phyloP scores from a whole-genome alignment of 495 filamentous ascomycete species.

The Neurospora pannonica region DNA sequence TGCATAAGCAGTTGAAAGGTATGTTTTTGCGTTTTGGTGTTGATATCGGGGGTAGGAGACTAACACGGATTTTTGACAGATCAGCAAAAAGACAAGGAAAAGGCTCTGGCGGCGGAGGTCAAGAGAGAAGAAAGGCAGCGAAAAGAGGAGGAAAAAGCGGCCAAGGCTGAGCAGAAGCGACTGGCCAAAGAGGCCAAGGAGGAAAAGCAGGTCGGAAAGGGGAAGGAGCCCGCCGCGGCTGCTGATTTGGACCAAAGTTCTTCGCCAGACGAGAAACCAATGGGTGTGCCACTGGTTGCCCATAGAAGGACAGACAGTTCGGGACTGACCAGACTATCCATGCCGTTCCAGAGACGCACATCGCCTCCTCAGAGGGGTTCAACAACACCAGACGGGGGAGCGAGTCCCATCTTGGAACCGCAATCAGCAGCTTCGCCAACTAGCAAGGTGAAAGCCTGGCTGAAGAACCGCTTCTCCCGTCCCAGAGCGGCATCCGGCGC shows the following conservation, averaged over 20 bases:
- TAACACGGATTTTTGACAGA: slow-evolving; percentile 13
- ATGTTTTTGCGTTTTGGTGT: slow-evolving; percentile 3
- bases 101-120: slow-evolving; percentile 38
- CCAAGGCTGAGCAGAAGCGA: slow-evolving; percentile 40
- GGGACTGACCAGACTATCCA: not conserved
- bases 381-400: not conserved
- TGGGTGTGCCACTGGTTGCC: not conserved
- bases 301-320: not conserved
- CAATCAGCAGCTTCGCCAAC: slow-evolving; percentile 16
- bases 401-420: slow-evolving; percentile 3
- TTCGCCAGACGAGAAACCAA: not conserved
- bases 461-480: slow-evolving; percentile 46
- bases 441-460: slow-evolving; percentile 48
- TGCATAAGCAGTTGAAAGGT: slow-evolving; percentile 35
- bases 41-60: not conserved
- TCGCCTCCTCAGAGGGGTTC: slow-evolving; percentile 13
- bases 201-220: slow-evolving; percentile 17
- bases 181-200: slow-evolving; percentile 34
- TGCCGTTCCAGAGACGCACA: slow-evolving; percentile 3
- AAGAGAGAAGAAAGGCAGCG: slow-evolving; percentile 38
- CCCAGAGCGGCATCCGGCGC: slow-evolving; percentile 18
- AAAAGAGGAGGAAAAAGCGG: slow-evolving; percentile 43
- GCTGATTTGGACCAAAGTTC: not conserved
- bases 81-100: slow-evolving; percentile 43
- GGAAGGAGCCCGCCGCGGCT: slow-evolving; percentile 2